Evolutionary conservation across 306 rosid genomes (phyloP).

Genomic region (Prunus persica): DNA sequence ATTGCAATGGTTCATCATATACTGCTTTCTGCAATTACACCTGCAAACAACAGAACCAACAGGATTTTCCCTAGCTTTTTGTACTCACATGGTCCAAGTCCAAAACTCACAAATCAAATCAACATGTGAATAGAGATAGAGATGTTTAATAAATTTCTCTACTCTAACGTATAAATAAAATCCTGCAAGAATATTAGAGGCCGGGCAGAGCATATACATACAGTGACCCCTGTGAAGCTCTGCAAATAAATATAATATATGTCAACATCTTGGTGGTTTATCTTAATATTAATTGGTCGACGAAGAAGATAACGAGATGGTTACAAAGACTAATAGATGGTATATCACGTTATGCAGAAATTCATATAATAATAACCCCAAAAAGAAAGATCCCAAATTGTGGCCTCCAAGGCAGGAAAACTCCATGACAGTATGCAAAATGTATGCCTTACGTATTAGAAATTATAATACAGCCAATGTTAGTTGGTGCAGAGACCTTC

Average conservation of each 20-base stretch:
- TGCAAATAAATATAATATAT: background rate
- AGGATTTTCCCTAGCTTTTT: background rate
- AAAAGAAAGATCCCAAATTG: conserved; percentile 18
- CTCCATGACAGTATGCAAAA: conserved; percentile 15
- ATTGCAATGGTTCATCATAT: background rate
- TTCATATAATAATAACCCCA: background rate
- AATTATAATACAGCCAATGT: background rate
- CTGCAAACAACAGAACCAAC: too few relatives aligned
- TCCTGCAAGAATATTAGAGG: background rate
- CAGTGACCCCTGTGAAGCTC: background rate
- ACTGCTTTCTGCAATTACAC: background rate
- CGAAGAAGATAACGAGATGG: background rate
- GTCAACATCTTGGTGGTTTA: background rate
- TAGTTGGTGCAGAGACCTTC: background rate
- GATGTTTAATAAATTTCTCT: background rate
- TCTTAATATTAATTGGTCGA: background rate
- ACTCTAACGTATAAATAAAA: background rate
- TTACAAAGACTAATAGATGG: background rate
- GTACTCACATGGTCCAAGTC: background rate
- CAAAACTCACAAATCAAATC: background rate
- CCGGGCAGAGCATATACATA: background rate
- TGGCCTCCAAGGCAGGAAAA: conserved; percentile 26
- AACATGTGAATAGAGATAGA: background rate
- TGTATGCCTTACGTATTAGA: background rate
- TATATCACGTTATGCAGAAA: background rate